A percentile compares a stretch with the other conserved stretches of the same genome.
Conservation (phyloP, 768 basidiomycete species). For the Boletus rufocinnamomeus region DNA sequence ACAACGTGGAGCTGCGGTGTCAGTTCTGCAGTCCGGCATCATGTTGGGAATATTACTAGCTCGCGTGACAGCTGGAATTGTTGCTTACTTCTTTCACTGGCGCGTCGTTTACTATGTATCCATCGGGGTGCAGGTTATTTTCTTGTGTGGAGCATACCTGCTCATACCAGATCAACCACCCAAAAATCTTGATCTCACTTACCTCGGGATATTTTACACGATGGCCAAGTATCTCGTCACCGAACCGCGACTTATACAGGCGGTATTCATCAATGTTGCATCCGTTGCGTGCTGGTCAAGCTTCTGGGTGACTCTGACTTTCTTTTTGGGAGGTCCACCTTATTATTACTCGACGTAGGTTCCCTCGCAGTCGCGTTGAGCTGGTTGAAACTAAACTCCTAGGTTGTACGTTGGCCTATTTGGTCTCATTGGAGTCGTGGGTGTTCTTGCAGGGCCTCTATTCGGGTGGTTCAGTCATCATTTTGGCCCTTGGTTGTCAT, state of each 20-base stretch:
- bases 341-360: constrained; percentile 39
- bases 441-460: constrained; percentile 29
- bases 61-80: constrained; percentile 38
- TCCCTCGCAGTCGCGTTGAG: not conserved
- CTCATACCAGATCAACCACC: constrained; percentile 45
- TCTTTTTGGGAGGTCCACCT: constrained; percentile 41
- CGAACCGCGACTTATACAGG: constrained; percentile 44
- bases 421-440: constrained; percentile 46
- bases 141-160: constrained; percentile 33
- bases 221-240: constrained; percentile 44
- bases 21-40: constrained; percentile 31
- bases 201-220: constrained; percentile 35
- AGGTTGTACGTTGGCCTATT: constrained; percentile 46
- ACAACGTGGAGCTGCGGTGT: constrained; percentile 25
- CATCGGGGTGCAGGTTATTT: constrained; percentile 34
- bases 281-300: constrained; percentile 32
- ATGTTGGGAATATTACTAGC: constrained; percentile 31
- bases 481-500: constrained; percentile 44
- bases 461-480: constrained; percentile 26
- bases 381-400: not conserved
- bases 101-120: constrained; percentile 44
- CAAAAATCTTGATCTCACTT: constrained; percentile 39
- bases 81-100: constrained; percentile 43
- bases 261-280: constrained; percentile 23
- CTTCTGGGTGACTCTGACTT: constrained; percentile 44